Evolutionary conservation across 306 rosid genomes (phyloP).

Genomic region (Rosa persica): DNA sequence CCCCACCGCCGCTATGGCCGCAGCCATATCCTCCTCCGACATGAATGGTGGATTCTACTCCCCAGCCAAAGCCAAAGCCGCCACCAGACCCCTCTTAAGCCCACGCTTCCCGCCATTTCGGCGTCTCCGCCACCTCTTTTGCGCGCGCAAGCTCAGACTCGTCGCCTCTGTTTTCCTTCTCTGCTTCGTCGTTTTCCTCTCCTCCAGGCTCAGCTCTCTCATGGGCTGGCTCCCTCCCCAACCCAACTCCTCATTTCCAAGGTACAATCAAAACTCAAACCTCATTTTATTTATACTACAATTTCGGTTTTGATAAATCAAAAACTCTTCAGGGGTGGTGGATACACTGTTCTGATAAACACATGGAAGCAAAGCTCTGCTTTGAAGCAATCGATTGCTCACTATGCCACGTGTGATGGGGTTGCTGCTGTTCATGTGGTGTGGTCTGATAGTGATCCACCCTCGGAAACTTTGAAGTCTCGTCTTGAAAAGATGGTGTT

Average conservation of each 20-base stretch:
- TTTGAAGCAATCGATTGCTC: conserved; percentile 46
- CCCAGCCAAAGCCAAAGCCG: conserved; percentile 36
- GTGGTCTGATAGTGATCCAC: conserved; percentile 42
- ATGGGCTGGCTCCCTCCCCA: conserved; percentile 52
- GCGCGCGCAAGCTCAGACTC: conserved; percentile 38
- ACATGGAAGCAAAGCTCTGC: conserved; percentile 53
- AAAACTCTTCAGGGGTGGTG: conserved; percentile 39
- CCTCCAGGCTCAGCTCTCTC: conserved; percentile 37
- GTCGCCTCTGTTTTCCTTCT: conserved; percentile 24
- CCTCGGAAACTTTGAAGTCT: conserved; percentile 30
- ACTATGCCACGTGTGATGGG: conserved; percentile 46
- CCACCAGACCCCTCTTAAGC: conserved; percentile 29
- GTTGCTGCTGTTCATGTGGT: conserved; percentile 41
- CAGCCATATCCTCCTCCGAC: conserved; percentile 20
- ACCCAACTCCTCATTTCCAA: conserved; percentile 1
- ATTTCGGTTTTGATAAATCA: not conserved
- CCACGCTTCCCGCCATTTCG: conserved; percentile 21
- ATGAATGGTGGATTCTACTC: no score
- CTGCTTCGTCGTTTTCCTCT: conserved; percentile 24
- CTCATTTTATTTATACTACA: not conserved
- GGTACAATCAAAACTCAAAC: not conserved
- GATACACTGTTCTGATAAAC: conserved; percentile 56
- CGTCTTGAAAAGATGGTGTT: conserved; percentile 38
- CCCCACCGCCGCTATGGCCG: not conserved
- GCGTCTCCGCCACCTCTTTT: conserved; percentile 26